Conservation (phyloP, 768 basidiomycete genomes). For the Steccherinum ochraceum region DNA sequence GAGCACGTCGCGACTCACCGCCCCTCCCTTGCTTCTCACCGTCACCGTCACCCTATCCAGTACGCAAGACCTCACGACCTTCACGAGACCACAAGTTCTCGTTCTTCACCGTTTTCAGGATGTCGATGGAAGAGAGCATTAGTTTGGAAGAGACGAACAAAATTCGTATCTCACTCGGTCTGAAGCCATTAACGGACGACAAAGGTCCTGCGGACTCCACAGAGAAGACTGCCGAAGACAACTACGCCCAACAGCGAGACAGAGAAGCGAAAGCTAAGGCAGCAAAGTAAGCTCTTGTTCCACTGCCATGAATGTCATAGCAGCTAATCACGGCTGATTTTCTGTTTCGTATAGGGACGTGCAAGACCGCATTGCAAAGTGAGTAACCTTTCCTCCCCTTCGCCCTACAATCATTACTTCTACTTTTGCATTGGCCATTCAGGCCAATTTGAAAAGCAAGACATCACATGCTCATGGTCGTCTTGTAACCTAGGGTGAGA, state of each 20-base stretch:
- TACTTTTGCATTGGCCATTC: conserved; percentile 23
- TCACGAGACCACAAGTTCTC: too few relatives aligned
- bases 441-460: conserved; percentile 30
- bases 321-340: conserved; percentile 14
- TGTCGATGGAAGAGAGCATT: conserved; percentile 78
- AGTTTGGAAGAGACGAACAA: conserved; percentile 94
- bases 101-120: too few relatives aligned
- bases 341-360: conserved; percentile 48
- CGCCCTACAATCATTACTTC: conserved; percentile 18
- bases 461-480: conserved; percentile 26
- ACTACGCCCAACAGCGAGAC: conserved; percentile 72
- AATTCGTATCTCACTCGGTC: conserved; percentile 88
- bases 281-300: conserved; percentile 50
- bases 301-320: conserved; percentile 18
- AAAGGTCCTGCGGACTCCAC: conserved; percentile 60
- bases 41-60: too few relatives aligned
- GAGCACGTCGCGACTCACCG: too few relatives aligned
- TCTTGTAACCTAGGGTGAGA: conserved; percentile 58
- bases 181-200: conserved; percentile 89
- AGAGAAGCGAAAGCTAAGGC: conserved; percentile 65
- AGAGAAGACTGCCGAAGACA: conserved; percentile 82
- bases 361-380: conserved; percentile 81
- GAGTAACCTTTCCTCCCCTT: conserved; percentile 36
- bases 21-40: too few relatives aligned
- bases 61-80: too few relatives aligned